Conservation (phyloP, 441 rosid genomes). For the Capsella rubella region DNA sequence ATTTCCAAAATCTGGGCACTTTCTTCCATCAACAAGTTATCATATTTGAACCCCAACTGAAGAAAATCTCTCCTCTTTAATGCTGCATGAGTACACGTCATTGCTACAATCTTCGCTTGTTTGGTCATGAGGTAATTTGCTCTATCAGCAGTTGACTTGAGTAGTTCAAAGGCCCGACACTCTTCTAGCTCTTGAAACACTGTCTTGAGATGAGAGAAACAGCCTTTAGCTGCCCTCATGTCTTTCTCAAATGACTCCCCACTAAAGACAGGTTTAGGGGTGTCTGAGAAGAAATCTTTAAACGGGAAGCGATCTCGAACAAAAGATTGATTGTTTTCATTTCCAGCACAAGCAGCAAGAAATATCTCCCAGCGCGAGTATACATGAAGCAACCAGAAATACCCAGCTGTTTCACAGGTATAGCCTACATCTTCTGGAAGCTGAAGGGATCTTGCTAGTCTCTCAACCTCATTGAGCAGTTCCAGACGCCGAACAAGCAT, state of each 20-base stretch:
- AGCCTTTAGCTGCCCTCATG: constrained; percentile 96
- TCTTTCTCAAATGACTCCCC: constrained; percentile 93
- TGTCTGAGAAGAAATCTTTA: constrained; percentile 87
- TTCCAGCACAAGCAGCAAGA: constrained; percentile 87
- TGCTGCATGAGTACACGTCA: constrained; percentile 99
- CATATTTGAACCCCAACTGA: constrained; percentile 97
- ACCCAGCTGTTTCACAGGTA: constrained; percentile 99
- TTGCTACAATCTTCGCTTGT: constrained; percentile 99
- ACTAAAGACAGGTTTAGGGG: constrained; percentile 78
- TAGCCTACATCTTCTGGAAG: constrained; percentile 99
- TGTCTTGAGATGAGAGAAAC: constrained; percentile 91
- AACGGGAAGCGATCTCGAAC: constrained; percentile 92
- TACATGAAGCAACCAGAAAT: constrained; percentile 98
- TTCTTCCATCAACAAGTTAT: constrained; percentile 99
- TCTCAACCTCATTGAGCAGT: constrained; percentile 91
- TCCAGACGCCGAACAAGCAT: constrained; percentile 98
- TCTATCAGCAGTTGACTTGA: constrained; percentile 98
- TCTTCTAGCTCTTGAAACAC: constrained; percentile 99
- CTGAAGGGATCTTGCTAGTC: constrained; percentile 94
- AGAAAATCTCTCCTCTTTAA: constrained; percentile 98
- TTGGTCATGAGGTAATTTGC: constrained; percentile 98
- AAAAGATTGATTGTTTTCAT: constrained; percentile 75
- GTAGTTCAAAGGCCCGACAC: constrained; percentile 99
- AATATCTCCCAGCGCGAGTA: constrained; percentile 98
- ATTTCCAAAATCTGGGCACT: constrained; percentile 99